Conservation (phyloP, 176 grass and related monocot genomes). For the Hordeum marinum region DNA sequence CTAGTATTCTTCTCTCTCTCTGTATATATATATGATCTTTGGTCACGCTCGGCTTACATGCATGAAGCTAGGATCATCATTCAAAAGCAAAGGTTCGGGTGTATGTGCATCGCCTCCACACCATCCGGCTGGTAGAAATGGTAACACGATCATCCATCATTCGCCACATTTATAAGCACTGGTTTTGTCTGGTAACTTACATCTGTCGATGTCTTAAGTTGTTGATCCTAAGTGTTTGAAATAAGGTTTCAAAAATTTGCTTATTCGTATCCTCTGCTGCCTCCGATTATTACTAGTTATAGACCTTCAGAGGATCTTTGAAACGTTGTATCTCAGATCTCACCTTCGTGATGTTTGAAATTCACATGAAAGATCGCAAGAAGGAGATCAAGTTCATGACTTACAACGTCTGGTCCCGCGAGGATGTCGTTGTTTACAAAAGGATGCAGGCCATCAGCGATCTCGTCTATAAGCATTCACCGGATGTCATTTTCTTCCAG, state of each 20-base stretch:
- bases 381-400: slow-evolving; percentile 17
- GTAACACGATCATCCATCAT: background rate
- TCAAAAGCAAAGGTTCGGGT: background rate
- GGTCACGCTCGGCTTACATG: background rate
- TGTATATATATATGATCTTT: background rate
- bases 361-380: background rate
- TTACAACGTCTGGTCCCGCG: slow-evolving; percentile 19
- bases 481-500: slow-evolving; percentile 23
- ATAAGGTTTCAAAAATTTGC: background rate
- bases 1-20: background rate
- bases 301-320: background rate
- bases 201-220: background rate
- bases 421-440: background rate
- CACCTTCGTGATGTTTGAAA: background rate
- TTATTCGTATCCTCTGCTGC: background rate
- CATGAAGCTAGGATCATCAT: background rate
- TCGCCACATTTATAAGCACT: background rate
- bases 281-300: background rate
- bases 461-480: background rate
- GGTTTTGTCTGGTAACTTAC: background rate
- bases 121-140: background rate
- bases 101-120: background rate
- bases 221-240: background rate
- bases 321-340: background rate
- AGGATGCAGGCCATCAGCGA: background rate